Conservation (phyloP, 306 rosid genomes). For the Vigna unguiculata region DNA sequence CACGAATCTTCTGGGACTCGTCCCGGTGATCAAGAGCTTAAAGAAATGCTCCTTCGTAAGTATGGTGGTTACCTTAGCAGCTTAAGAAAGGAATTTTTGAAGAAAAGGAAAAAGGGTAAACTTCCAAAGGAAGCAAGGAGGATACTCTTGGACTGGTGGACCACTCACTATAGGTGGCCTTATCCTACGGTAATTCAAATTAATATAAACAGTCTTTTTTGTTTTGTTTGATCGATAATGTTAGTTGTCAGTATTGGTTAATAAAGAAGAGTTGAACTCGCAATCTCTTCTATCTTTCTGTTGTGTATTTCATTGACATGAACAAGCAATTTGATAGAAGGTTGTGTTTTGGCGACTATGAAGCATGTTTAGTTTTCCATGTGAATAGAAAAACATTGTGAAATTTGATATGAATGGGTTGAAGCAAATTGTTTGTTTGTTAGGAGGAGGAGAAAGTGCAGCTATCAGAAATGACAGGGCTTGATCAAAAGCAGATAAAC, state of each 20-base stretch:
- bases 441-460: conserved; percentile 82
- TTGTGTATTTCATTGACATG: too few species aligned
- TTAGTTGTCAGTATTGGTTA: too few species aligned
- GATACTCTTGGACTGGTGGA: conserved; percentile 78
- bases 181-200: conserved; percentile 74
- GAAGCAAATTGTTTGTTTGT: background rate
- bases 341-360: background rate
- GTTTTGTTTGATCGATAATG: too few species aligned
- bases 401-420: background rate
- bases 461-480: conserved; percentile 67
- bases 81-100: conserved; percentile 73
- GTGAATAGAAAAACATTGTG: background rate
- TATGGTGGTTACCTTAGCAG: conserved; percentile 82
- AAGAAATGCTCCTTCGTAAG: conserved; percentile 77
- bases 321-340: background rate
- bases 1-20: conserved; percentile 32
- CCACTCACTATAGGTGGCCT: conserved; percentile 79
- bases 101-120: conserved; percentile 84
- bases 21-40: conserved; percentile 58
- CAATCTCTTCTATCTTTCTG: too few species aligned
- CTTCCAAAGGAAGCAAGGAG: conserved; percentile 85
- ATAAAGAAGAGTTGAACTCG: too few species aligned
- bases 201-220: too few species aligned
- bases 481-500: conserved; percentile 84
- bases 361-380: background rate